phyloP scores from a whole-genome alignment of 2,329 filamentous ascomycete species.

The Trichoderma endophyticum region DNA sequence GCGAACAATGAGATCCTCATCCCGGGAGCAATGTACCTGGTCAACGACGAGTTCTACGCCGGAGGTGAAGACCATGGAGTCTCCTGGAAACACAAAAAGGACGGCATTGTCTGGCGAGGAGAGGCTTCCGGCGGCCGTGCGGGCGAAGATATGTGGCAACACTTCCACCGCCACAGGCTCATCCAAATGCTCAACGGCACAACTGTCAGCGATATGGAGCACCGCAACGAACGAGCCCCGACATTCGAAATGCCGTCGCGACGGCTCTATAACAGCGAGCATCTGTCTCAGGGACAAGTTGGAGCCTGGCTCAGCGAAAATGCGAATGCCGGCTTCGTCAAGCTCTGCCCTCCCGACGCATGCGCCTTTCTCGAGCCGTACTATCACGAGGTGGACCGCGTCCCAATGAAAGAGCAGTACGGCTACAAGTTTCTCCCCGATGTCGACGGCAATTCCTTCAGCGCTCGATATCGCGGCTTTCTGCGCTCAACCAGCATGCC shows the following conservation, averaged over 20 bases:
- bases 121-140: slow-evolving; percentile 59
- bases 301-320: slow-evolving; percentile 42
- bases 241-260: slow-evolving; percentile 49
- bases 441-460: slow-evolving; percentile 67
- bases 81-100: slow-evolving; percentile 55
- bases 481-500: slow-evolving; percentile 62
- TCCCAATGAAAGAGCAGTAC: slow-evolving; percentile 49
- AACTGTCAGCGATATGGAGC: slow-evolving; percentile 48
- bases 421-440: slow-evolving; percentile 65
- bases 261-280: slow-evolving; percentile 42
- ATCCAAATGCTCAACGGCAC: slow-evolving; percentile 67
- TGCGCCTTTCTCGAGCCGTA: slow-evolving; percentile 41
- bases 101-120: slow-evolving; percentile 61
- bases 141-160: slow-evolving; percentile 57
- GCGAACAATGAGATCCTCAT: slow-evolving; percentile 64
- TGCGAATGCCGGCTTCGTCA: slow-evolving; percentile 44
- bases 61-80: slow-evolving; percentile 55
- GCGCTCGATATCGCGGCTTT: slow-evolving; percentile 61
- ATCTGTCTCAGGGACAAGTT: slow-evolving; percentile 32
- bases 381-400: slow-evolving; percentile 31
- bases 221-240: slow-evolving; percentile 35
- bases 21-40: slow-evolving; percentile 63
- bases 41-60: slow-evolving; percentile 55
- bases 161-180: slow-evolving; percentile 70
- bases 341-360: slow-evolving; percentile 36